Conservation (phyloP, 75 land plant genomes). For the Picea sitchensis region DNA sequence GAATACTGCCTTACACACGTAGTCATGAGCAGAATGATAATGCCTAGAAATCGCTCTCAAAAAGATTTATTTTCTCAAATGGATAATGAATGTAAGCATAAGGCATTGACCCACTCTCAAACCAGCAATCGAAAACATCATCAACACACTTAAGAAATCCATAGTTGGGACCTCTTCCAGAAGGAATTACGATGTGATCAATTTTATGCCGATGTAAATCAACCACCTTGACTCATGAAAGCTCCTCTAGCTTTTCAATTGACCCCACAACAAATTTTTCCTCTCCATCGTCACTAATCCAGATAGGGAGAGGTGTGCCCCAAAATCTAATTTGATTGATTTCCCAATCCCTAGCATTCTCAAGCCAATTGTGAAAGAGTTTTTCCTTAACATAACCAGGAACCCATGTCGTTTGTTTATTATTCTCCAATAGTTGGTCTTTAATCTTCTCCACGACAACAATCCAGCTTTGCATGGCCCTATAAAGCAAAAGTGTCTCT, state of each 20-base stretch:
- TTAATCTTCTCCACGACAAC: too few species aligned
- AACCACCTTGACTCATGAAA: slow-evolving; percentile 86
- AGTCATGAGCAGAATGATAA: slow-evolving; percentile 9
- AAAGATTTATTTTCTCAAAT: slow-evolving; percentile 82
- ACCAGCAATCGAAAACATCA: slow-evolving; percentile 47
- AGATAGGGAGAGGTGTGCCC: slow-evolving; percentile 97
- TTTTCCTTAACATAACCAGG: slow-evolving; percentile 53
- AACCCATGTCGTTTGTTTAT: too few species aligned
- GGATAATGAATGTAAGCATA: too few species aligned
- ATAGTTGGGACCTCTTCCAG: slow-evolving; percentile 78
- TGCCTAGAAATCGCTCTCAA: slow-evolving; percentile 96
- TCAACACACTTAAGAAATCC: slow-evolving; percentile 88
- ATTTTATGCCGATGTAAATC: slow-evolving; percentile 93
- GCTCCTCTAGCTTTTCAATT: slow-evolving; percentile 73
- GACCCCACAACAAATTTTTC: slow-evolving; percentile 4
- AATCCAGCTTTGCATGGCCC: too few species aligned
- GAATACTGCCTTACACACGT: too few species aligned
- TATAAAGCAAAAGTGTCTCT: too few species aligned
- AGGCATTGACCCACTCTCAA: too few species aligned
- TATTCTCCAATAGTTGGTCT: too few species aligned
- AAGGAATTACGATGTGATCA: slow-evolving; percentile 94
- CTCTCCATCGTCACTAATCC: slow-evolving; percentile 44
- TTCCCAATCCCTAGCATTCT: slow-evolving; percentile 95
- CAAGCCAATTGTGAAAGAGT: slow-evolving; percentile 31
- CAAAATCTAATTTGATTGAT: slow-evolving; percentile 94